phyloP scores from a whole-genome alignment of 73 alveolate genomes.

The Diophrys sp. region DNA sequence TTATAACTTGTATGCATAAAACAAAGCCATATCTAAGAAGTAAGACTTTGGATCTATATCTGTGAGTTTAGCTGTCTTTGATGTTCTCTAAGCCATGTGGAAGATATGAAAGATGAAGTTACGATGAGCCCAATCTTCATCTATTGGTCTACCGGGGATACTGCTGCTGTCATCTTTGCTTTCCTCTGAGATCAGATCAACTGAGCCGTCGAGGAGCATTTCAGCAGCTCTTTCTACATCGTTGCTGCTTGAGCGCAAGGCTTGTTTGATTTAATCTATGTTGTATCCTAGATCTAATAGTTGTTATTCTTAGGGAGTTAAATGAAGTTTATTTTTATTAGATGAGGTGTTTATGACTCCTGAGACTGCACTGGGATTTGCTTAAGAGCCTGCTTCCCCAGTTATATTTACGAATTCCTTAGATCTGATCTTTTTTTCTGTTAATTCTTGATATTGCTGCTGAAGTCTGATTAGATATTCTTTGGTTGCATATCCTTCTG shows the following conservation, averaged over 20 bases:
- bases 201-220: background rate
- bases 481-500: background rate
- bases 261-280: slow-evolving; percentile 1
- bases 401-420: background rate
- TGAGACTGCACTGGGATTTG: background rate
- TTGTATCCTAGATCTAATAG: slow-evolving; percentile 35
- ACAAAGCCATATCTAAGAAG: background rate
- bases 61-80: background rate
- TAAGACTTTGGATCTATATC: background rate
- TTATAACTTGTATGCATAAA: background rate
- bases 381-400: too few species aligned
- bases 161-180: background rate
- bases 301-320: background rate
- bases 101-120: background rate
- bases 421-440: background rate
- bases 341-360: background rate
- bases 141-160: background rate
- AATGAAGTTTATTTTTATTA: too few species aligned
- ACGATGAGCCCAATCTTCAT: background rate
- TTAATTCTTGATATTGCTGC: slow-evolving; percentile 14
- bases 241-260: background rate
- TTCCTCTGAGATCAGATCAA: background rate
- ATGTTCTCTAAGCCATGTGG: background rate
- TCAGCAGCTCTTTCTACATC: background rate
- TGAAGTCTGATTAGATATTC: background rate